Evolutionary conservation across 2,329 filamentous ascomycete genomes (phyloP).

Genomic region (Thelonectria olida): DNA sequence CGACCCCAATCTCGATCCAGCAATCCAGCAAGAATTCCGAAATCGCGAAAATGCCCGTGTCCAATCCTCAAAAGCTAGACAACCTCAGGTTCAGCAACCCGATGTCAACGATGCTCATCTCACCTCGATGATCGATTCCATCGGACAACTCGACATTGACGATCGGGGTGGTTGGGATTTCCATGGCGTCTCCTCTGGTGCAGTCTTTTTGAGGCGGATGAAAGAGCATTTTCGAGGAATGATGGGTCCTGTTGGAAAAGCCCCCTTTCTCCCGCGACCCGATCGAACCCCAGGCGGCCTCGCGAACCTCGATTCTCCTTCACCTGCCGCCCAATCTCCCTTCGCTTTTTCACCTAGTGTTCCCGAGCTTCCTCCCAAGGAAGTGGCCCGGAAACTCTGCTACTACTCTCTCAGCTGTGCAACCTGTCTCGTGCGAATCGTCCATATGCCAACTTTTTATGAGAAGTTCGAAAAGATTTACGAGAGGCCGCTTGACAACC

Average conservation of each 20-base stretch:
- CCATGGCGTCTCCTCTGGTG: slow-evolving; percentile 90
- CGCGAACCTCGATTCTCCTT: slow-evolving; percentile 74
- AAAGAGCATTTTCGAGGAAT: slow-evolving; percentile 86
- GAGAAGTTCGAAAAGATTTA: slow-evolving; percentile 81
- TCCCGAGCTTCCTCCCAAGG: slow-evolving; percentile 75
- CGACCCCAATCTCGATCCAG: slow-evolving; percentile 83
- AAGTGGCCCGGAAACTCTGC: slow-evolving; percentile 62
- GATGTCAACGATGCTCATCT: slow-evolving; percentile 76
- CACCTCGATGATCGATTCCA: slow-evolving; percentile 93
- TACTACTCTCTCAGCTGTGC: slow-evolving; percentile 66
- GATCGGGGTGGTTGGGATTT: slow-evolving; percentile 95
- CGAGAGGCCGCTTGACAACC: slow-evolving; percentile 69
- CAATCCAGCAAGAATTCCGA: slow-evolving; percentile 74
- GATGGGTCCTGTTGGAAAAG: slow-evolving; percentile 70
- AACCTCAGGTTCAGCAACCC: slow-evolving; percentile 42
- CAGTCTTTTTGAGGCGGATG: slow-evolving; percentile 87
- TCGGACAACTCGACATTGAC: slow-evolving; percentile 89
- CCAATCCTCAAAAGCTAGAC: slow-evolving; percentile 50
- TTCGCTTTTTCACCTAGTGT: slow-evolving; percentile 61
- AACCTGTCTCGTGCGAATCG: slow-evolving; percentile 71
- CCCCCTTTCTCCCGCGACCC: slow-evolving; percentile 65
- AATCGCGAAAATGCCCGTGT: slow-evolving; percentile 62
- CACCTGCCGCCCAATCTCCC: slow-evolving; percentile 71
- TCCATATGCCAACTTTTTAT: slow-evolving; percentile 86
- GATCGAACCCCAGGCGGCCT: slow-evolving; percentile 60